phyloP scores from a whole-genome alignment of 83 land plant species.

The Thuja plicata region DNA sequence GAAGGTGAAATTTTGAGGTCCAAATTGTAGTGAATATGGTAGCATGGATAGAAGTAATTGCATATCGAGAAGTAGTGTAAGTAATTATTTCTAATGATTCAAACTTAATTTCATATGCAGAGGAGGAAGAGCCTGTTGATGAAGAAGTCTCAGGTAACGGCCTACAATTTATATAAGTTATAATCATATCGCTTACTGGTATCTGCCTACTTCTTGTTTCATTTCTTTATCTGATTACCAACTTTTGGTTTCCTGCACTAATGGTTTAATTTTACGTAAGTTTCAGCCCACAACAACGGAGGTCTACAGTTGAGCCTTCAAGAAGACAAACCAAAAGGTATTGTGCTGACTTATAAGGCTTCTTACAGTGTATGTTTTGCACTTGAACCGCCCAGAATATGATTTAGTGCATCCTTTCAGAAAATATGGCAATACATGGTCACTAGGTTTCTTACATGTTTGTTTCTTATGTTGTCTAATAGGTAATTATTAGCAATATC shows the following conservation, averaged over 20 bases:
- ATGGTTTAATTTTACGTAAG: slow-evolving; percentile 25
- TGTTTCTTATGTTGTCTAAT: background rate
- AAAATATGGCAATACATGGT: background rate
- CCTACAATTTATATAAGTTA: background rate
- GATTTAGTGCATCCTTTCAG: background rate
- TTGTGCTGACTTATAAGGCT: background rate
- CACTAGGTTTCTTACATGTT: background rate
- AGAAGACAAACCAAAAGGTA: slow-evolving; percentile 52
- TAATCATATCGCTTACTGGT: background rate
- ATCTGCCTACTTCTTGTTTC: background rate
- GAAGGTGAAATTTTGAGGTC: background rate
- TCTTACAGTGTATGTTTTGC: background rate
- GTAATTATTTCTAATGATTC: background rate
- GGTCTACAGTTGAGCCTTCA: slow-evolving; percentile 47
- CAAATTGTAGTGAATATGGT: background rate
- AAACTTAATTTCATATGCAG: background rate
- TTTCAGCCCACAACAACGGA: slow-evolving; percentile 11
- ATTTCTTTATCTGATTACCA: background rate
- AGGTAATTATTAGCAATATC: background rate
- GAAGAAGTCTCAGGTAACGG: background rate
- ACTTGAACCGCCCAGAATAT: background rate
- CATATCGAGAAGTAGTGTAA: background rate
- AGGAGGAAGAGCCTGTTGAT: background rate
- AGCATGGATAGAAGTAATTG: background rate
- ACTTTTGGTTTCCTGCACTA: background rate